These are phyloP conservation scores for Vigna nakashimae DNA, from an alignment of 306 rosid species.

Conservation along the genomic window DNA sequence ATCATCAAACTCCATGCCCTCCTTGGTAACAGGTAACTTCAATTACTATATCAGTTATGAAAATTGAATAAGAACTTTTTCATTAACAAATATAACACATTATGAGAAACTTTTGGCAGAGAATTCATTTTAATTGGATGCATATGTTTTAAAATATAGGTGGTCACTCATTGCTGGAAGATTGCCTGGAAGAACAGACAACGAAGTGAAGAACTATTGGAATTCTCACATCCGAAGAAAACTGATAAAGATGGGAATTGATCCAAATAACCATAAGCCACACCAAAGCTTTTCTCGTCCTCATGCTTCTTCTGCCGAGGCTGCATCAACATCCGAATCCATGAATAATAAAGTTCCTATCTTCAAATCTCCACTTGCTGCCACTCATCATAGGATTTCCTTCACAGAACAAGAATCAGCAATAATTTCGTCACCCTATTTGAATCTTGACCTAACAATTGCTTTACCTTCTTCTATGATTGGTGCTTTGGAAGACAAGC, in stretches of 20 bases:
- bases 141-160: conserved; percentile 41
- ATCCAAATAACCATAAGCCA: conserved; percentile 62
- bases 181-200: conserved; percentile 65
- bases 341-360: conserved; percentile 8
- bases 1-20: conserved; percentile 82
- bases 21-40: conserved; percentile 72
- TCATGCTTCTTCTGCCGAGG: not conserved
- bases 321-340: conserved; percentile 37
- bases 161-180: conserved; percentile 75
- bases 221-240: conserved; percentile 66
- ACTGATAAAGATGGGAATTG: conserved; percentile 62
- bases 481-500: conserved; percentile 22
- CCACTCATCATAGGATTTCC: not conserved
- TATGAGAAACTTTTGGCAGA: not conserved
- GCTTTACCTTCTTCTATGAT: conserved; percentile 54
- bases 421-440: conserved; percentile 36
- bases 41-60: not conserved
- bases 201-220: conserved; percentile 72
- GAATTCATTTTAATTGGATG: not conserved
- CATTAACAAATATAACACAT: not conserved
- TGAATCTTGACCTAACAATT: conserved; percentile 69
- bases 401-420: conserved; percentile 33
- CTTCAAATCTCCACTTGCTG: conserved; percentile 1
- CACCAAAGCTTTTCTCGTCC: conserved; percentile 37
- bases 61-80: not conserved